Conservation (phyloP, 495 filamentous ascomycete genomes). For the Aspergillus sclerotioniger region DNA sequence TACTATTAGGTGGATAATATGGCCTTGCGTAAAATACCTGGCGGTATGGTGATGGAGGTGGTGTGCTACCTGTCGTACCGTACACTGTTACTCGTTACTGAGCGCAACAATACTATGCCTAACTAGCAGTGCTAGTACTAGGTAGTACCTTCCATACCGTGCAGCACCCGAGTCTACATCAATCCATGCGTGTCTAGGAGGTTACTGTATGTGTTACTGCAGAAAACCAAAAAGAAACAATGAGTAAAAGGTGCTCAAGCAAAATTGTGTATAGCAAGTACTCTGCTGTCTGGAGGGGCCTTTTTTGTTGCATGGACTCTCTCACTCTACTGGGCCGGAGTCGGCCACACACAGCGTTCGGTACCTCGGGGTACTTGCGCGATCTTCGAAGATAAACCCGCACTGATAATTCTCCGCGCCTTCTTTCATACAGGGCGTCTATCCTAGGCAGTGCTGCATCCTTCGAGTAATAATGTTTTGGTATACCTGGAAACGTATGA, state of each 20-base stretch:
- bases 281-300: not conserved
- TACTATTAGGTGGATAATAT: conserved; percentile 19
- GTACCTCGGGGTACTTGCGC: conserved; percentile 4
- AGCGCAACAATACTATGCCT: not conserved
- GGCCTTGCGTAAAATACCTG: conserved; percentile 12
- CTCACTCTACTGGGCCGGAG: not conserved
- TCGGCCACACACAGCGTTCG: not conserved
- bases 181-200: not conserved
- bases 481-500: not conserved
- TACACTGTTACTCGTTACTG: not conserved
- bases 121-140: not conserved
- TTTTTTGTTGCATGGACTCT: not conserved
- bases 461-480: not conserved
- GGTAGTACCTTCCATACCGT: conserved; percentile 3
- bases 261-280: not conserved
- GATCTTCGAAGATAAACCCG: conserved; percentile 3
- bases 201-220: not conserved
- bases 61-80: not conserved
- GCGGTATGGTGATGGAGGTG: conserved; percentile 7
- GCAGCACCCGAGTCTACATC: not conserved
- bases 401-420: conserved; percentile 7
- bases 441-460: not conserved
- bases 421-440: not conserved
- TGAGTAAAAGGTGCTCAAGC: not conserved
- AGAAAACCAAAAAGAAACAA: not conserved